A percentile compares a stretch with the other conserved stretches of the same genome.
phyloP scores from a whole-genome alignment of 345 rosid species.

The Eucalyptus urophylla region DNA sequence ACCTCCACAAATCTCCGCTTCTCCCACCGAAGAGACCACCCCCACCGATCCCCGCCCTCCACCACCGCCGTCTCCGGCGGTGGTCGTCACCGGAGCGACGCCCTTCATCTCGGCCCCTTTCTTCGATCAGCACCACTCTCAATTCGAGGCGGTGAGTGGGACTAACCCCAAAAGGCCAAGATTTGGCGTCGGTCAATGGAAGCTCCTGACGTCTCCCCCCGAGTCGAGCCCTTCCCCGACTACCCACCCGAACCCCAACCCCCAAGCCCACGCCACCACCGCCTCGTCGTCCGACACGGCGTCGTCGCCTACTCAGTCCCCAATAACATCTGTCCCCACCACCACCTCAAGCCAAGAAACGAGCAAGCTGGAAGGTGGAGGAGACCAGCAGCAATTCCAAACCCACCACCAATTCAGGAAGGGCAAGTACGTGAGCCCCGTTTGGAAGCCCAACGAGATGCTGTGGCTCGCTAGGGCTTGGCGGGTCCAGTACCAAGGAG shows the following conservation, averaged over 20 bases:
- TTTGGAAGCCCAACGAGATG: constrained; percentile 99
- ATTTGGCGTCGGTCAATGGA: constrained; percentile 65
- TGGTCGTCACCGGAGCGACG: constrained; percentile 14
- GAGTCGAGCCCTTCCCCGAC: constrained; percentile 46
- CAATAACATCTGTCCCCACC: constrained; percentile 32
- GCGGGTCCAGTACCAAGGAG: constrained; percentile 72
- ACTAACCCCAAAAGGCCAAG: constrained; percentile 66
- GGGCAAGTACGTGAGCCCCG: constrained; percentile 95
- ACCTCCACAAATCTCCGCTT: constrained; percentile 9
- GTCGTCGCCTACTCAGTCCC: constrained; percentile 68
- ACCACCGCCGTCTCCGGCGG: constrained; percentile 16
- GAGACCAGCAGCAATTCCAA: constrained; percentile 1
- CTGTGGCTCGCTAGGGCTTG: constrained; percentile 93
- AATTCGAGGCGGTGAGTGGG: constrained; percentile 18
- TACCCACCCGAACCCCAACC: constrained; percentile 24
- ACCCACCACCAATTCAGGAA: constrained; percentile 64
- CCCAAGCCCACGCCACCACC: constrained; percentile 12
- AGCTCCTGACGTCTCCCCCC: constrained; percentile 54
- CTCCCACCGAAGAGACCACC: constrained; percentile 46
- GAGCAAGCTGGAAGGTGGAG: constrained; percentile 25
- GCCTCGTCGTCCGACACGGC: constrained; percentile 84
- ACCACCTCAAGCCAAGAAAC: constrained; percentile 38
- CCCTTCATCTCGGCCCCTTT: constrained; percentile 47
- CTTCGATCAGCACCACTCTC: constrained; percentile 32
- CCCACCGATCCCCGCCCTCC: constrained; percentile 19